Conservation (phyloP, 2,329 filamentous ascomycete genomes). For the Trichoderma citrinoviride region DNA sequence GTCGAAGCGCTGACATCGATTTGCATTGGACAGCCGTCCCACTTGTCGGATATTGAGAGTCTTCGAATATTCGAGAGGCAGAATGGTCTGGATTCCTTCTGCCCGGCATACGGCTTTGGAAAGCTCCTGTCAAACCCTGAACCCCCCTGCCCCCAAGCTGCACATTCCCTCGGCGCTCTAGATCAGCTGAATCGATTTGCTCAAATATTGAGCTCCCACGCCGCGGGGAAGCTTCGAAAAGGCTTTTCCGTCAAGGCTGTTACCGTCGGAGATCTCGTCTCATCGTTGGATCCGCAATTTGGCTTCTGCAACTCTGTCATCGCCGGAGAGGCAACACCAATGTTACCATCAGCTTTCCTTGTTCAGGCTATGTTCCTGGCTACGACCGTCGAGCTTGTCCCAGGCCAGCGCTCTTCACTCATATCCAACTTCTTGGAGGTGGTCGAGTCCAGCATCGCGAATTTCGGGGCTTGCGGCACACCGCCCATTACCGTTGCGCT, state of each 20-base stretch:
- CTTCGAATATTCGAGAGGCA: too few species aligned
- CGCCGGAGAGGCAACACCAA: constrained; percentile 1
- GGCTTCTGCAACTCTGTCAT: constrained; percentile 18
- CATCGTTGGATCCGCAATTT: constrained; percentile 9
- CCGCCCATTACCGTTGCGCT: constrained; percentile 8
- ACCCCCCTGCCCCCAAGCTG: neutral
- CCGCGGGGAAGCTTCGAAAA: neutral
- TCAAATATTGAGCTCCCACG: constrained; percentile 5
- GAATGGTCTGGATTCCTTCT: neutral
- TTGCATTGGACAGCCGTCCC: neutral
- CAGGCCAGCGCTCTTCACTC: constrained; percentile 11
- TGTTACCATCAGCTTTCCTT: constrained; percentile 6
- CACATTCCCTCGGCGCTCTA: neutral
- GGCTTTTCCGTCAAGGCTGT: neutral
- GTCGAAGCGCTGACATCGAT: neutral
- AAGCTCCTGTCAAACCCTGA: neutral
- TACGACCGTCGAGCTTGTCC: constrained; percentile 9
- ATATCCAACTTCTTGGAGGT: constrained; percentile 14
- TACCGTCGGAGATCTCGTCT: constrained; percentile 12
- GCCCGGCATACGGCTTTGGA: constrained; percentile 7
- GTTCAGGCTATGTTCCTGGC: constrained; percentile 12
- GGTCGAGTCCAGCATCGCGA: constrained; percentile 11
- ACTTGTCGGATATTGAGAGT: neutral
- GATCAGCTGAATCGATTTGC: constrained; percentile 8
- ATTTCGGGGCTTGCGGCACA: constrained; percentile 12